Conservation (phyloP, 2,329 filamentous ascomycete species). For the Clonostachys rhizophaga region DNA sequence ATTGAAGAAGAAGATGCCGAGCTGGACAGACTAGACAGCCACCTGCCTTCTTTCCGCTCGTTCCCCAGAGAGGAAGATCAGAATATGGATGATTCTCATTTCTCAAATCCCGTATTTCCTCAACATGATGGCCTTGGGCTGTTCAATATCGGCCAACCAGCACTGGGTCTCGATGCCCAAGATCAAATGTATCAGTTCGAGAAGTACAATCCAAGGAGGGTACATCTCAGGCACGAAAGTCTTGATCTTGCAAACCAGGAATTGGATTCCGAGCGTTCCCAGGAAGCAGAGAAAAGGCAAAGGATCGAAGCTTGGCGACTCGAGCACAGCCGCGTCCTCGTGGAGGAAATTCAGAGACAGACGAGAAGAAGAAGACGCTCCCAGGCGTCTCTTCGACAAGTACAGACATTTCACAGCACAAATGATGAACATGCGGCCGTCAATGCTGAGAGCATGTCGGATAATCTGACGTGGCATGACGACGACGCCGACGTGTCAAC, state of each 20-base stretch:
- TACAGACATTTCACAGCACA: slow-evolving; percentile 18
- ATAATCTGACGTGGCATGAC: slow-evolving; percentile 47
- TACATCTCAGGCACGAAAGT: slow-evolving; percentile 49
- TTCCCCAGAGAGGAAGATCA: slow-evolving; percentile 27
- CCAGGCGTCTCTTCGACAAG: slow-evolving; percentile 36
- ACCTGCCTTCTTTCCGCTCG: slow-evolving; percentile 81
- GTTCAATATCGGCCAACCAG: slow-evolving; percentile 63
- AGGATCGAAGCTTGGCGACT: slow-evolving; percentile 89
- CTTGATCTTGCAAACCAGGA: slow-evolving; percentile 45
- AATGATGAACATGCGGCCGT: slow-evolving; percentile 11
- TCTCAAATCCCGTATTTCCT: slow-evolving; percentile 68
- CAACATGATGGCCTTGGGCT: slow-evolving; percentile 88
- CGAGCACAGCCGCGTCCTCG: slow-evolving; percentile 79
- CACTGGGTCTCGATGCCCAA: slow-evolving; percentile 56
- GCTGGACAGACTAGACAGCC: slow-evolving; percentile 89
- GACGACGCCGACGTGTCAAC: slow-evolving; percentile 38
- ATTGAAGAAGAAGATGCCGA: slow-evolving; percentile 66
- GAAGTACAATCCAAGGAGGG: slow-evolving; percentile 69
- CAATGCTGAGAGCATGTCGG: slow-evolving; percentile 21
- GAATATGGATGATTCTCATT: slow-evolving; percentile 23
- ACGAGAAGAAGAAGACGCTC: slow-evolving; percentile 66
- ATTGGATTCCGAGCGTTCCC: slow-evolving; percentile 46
- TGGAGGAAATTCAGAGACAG: slow-evolving; percentile 87
- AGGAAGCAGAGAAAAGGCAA: slow-evolving; percentile 70
- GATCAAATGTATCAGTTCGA: slow-evolving; percentile 90